These are phyloP conservation scores for Nigrospora osmanthi DNA, from an alignment of 2,329 filamentous ascomycete species.

Conservation along the genomic window DNA sequence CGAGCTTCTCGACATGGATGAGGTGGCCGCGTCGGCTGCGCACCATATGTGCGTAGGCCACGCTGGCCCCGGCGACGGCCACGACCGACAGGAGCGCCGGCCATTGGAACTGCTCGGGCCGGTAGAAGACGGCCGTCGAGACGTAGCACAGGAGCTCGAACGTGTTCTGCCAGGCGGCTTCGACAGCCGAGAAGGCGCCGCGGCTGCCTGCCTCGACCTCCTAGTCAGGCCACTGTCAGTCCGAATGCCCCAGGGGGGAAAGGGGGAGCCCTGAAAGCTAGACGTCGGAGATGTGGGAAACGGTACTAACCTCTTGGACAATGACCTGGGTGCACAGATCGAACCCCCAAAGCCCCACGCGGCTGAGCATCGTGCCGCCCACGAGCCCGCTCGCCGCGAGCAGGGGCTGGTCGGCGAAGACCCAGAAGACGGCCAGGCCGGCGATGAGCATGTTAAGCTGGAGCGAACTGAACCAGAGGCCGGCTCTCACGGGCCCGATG, in stretches of 20 bases:
- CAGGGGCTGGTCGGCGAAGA: slow-evolving; percentile 9
- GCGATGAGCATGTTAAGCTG: slow-evolving; percentile 49
- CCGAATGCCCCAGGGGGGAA: not conserved
- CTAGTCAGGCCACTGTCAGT: slow-evolving; percentile 21
- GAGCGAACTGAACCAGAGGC: slow-evolving; percentile 63
- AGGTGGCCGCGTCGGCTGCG: slow-evolving; percentile 51
- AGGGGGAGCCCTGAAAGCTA: not conserved
- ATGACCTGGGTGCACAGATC: slow-evolving; percentile 53
- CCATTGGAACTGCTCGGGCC: slow-evolving; percentile 56
- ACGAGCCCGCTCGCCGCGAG: slow-evolving; percentile 40
- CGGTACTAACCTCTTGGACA: slow-evolving; percentile 50
- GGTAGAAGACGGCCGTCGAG: slow-evolving; percentile 56
- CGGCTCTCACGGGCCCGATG: slow-evolving; percentile 54
- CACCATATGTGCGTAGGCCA: slow-evolving; percentile 49
- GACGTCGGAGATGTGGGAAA: slow-evolving; percentile 4
- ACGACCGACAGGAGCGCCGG: slow-evolving; percentile 51
- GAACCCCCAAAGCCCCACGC: slow-evolving; percentile 54
- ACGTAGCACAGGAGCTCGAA: slow-evolving; percentile 64
- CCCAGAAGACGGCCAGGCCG: slow-evolving; percentile 21
- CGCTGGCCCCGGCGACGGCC: slow-evolving; percentile 40
- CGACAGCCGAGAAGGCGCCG: slow-evolving; percentile 62
- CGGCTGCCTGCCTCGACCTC: slow-evolving; percentile 46
- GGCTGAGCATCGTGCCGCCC: slow-evolving; percentile 43
- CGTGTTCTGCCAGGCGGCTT: slow-evolving; percentile 59
- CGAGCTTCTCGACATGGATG: slow-evolving; percentile 31